Conservation (phyloP, 2,329 filamentous ascomycete genomes). For the Fusarium ramigenum region DNA sequence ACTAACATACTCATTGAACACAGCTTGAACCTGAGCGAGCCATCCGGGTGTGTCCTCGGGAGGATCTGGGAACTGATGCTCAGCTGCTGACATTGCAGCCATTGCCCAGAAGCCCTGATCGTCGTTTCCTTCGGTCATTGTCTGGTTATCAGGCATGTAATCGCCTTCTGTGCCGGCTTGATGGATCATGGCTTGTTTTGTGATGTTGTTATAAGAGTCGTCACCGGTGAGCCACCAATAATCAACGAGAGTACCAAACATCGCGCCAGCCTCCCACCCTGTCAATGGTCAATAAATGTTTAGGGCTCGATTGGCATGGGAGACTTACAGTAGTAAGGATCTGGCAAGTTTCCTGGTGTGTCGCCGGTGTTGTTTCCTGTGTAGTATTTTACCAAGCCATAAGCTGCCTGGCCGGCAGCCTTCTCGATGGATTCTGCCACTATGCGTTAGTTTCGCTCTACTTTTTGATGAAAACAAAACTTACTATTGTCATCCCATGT, state of each 20-base stretch:
- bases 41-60: slow-evolving; percentile 70
- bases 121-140: slow-evolving; percentile 71
- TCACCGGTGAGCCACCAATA: slow-evolving; percentile 79
- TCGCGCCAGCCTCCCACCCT: slow-evolving; percentile 77
- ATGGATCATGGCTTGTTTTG: slow-evolving; percentile 66
- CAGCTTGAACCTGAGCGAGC: slow-evolving; percentile 80
- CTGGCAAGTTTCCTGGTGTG: slow-evolving; percentile 65
- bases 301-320: slow-evolving; percentile 44
- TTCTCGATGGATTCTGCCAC: slow-evolving; percentile 59
- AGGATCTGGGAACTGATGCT: slow-evolving; percentile 78
- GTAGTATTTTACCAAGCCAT: slow-evolving; percentile 60
- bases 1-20: slow-evolving; percentile 79
- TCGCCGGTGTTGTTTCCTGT: slow-evolving; percentile 69
- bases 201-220: slow-evolving; percentile 68
- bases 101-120: slow-evolving; percentile 89
- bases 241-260: slow-evolving; percentile 77
- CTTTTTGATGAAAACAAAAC: not conserved
- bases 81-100: slow-evolving; percentile 80
- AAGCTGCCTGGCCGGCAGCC: slow-evolving; percentile 59
- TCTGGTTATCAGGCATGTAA: slow-evolving; percentile 75
- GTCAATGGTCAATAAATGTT: slow-evolving; percentile 17
- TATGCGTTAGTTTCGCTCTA: not conserved
- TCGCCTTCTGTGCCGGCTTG: slow-evolving; percentile 68
- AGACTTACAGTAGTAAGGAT: slow-evolving; percentile 70
- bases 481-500: slow-evolving; percentile 38